Conservation (phyloP, 108 stramenopile genomes). For the Bacterosira constricta region DNA sequence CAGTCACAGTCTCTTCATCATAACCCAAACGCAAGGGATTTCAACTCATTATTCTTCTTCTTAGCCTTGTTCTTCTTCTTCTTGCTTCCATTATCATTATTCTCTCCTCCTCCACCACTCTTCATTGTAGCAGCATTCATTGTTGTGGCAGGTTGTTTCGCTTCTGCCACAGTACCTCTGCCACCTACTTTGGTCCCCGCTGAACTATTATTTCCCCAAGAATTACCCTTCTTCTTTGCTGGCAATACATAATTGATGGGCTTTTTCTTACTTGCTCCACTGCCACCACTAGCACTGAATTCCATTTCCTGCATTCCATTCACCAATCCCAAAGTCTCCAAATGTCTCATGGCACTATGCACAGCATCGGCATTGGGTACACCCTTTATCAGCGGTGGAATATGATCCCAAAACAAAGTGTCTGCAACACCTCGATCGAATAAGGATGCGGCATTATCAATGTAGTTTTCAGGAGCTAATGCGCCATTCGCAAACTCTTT, state of each 20-base stretch:
- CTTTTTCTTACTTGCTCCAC: background rate
- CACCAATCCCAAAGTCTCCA: slow-evolving; percentile 52
- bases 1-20: background rate
- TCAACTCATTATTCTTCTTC: slow-evolving; percentile 27
- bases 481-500: slow-evolving; percentile 64
- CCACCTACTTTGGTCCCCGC: background rate
- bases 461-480: slow-evolving; percentile 66
- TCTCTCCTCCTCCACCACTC: background rate
- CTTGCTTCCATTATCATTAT: background rate
- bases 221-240: slow-evolving; percentile 16
- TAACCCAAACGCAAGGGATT: slow-evolving; percentile 27
- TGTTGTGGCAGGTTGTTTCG: background rate
- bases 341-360: slow-evolving; percentile 57
- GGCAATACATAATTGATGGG: slow-evolving; percentile 12
- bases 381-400: slow-evolving; percentile 71
- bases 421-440: slow-evolving; percentile 76
- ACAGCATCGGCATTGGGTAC: slow-evolving; percentile 61
- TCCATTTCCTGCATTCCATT: slow-evolving; percentile 44
- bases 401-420: slow-evolving; percentile 59
- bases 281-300: slow-evolving; percentile 10
- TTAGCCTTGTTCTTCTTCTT: slow-evolving; percentile 19
- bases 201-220: background rate
- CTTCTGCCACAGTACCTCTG: background rate
- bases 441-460: slow-evolving; percentile 66
- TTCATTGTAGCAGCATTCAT: background rate